Conservation (phyloP, 345 rosid genomes). For the Eucalyptus shirleyi region DNA sequence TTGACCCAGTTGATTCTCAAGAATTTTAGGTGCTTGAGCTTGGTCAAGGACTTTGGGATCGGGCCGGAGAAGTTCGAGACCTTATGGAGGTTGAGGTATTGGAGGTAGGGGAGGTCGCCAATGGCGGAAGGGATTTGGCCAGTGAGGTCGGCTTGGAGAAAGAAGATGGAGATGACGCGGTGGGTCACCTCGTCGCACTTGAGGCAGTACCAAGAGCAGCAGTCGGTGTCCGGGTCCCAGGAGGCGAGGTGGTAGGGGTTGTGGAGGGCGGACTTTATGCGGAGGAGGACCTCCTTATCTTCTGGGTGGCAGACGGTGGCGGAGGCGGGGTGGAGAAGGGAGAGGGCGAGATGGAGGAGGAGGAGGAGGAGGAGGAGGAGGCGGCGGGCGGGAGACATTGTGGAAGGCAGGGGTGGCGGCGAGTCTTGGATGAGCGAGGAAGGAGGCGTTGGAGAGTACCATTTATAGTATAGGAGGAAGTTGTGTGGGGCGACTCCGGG, state of each 20-base stretch:
- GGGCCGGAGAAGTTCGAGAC: slow-evolving; percentile 2
- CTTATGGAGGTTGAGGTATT: not conserved
- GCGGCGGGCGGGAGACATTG: not conserved
- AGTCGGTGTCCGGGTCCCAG: not conserved
- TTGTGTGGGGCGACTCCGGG: not conserved
- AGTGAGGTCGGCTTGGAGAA: not conserved
- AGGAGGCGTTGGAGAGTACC: not conserved
- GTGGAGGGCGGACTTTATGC: not conserved
- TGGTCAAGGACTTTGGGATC: not conserved
- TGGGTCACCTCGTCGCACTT: not conserved
- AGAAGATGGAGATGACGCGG: not conserved
- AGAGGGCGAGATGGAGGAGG: not conserved
- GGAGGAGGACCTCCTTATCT: not conserved
- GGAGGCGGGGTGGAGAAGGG: not conserved
- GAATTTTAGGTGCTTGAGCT: not conserved
- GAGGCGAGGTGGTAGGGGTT: not conserved
- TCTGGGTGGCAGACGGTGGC: not conserved
- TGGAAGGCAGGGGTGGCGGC: not conserved
- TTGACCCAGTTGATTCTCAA: not conserved
- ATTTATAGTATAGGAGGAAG: not conserved
- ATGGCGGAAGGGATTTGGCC: not conserved
- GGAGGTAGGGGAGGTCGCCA: slow-evolving; percentile 1
- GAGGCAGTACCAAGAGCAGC: slow-evolving; percentile 1
- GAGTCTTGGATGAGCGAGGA: not conserved
- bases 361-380: not conserved